Evolutionary conservation across 2,329 filamentous ascomycete genomes (phyloP).

Genomic region (Harringtonia aguacate): DNA sequence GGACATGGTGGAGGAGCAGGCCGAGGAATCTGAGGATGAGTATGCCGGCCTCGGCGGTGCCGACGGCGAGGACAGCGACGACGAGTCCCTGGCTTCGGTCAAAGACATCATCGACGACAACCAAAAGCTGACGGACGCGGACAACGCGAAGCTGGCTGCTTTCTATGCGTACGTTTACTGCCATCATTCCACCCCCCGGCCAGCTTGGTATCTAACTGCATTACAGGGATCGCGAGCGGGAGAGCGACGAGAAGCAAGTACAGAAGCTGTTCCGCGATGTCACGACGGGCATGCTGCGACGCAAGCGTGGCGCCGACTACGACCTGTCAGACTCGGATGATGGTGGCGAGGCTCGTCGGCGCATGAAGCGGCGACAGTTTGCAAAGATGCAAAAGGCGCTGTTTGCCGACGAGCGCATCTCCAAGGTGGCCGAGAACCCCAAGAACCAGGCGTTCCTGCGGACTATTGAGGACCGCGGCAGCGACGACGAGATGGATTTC

Average conservation of each 20-base stretch:
- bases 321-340: constrained; percentile 89
- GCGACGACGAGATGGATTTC: constrained; percentile 69
- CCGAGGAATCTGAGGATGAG: constrained; percentile 95
- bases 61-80: constrained; percentile 76
- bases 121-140: constrained; percentile 59
- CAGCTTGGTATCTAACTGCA: no score
- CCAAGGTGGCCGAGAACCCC: constrained; percentile 79
- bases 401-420: constrained; percentile 78
- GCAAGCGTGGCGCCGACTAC: constrained; percentile 72
- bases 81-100: constrained; percentile 60
- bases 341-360: constrained; percentile 63
- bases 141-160: constrained; percentile 73
- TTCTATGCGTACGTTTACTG: constrained; percentile 67
- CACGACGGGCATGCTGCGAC: constrained; percentile 75
- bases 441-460: constrained; percentile 85
- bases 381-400: constrained; percentile 85
- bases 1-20: constrained; percentile 83
- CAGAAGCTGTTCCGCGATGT: constrained; percentile 90
- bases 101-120: constrained; percentile 87
- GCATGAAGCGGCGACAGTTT: constrained; percentile 79
- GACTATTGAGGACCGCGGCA: constrained; percentile 74
- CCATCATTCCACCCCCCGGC: no score
- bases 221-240: constrained; percentile 65
- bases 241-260: constrained; percentile 74
- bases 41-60: constrained; percentile 88